Percentiles rank a stretch among this genome's conserved stretches.
These are phyloP conservation scores for Globisporangium viniferum DNA, from an alignment of 352 stramenopile species.

Conservation along the genomic window DNA sequence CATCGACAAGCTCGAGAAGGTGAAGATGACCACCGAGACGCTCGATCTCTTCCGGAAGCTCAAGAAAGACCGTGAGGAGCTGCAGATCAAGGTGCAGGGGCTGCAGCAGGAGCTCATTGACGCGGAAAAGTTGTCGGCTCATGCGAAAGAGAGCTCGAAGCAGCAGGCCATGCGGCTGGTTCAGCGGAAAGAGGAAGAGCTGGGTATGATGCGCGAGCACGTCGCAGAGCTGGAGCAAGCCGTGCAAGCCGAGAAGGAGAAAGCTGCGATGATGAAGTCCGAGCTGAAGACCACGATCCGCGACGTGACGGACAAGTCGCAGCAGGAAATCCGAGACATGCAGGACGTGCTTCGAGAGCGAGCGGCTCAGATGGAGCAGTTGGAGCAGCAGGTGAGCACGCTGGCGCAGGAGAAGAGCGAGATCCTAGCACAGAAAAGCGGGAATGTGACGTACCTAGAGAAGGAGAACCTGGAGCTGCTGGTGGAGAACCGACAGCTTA, in stretches of 20 bases:
- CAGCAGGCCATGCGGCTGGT: conserved; percentile 24
- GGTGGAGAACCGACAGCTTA: conserved; percentile 55
- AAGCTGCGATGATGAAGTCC: conserved; percentile 16
- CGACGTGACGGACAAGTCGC: conserved; percentile 47
- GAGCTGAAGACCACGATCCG: conserved; percentile 30
- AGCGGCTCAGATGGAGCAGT: conserved; percentile 34
- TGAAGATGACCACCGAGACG: conserved; percentile 80
- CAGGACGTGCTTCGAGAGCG: conserved; percentile 45
- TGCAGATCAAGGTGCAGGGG: conserved; percentile 42
- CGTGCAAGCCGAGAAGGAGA: conserved; percentile 34
- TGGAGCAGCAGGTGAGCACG: conserved; percentile 32
- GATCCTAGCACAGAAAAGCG: conserved; percentile 28
- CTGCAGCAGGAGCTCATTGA: conserved; percentile 28
- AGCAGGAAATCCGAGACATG: conserved; percentile 53
- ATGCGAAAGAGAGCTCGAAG: conserved; percentile 15
- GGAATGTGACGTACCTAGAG: conserved; percentile 54
- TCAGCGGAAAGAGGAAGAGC: conserved; percentile 42
- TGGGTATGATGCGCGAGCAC: conserved; percentile 33
- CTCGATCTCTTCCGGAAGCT: conserved; percentile 67
- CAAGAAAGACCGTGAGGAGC: conserved; percentile 50
- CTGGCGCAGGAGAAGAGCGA: conserved; percentile 27
- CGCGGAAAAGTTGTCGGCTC: background rate
- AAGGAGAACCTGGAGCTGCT: conserved; percentile 68
- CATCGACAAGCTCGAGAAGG: conserved; percentile 77
- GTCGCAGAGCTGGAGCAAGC: conserved; percentile 39